Conservation (phyloP, 495 filamentous ascomycete species). For the Aspergillus egyptiacus region DNA sequence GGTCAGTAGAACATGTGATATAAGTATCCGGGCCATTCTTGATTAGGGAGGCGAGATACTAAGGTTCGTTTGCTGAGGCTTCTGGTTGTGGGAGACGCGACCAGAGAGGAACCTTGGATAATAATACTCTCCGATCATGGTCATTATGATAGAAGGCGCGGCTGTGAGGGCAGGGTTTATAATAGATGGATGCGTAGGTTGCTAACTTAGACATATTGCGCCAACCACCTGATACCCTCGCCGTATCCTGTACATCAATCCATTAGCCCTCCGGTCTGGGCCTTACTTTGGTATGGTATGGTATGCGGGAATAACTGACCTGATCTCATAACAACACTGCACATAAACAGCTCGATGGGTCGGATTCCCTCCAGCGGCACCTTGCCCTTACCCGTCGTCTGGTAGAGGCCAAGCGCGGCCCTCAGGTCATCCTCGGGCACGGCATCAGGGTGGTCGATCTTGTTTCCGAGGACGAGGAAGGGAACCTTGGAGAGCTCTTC, state of each 20-base stretch:
- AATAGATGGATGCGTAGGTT: neutral
- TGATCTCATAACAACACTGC: conserved; percentile 95
- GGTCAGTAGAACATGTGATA: too few relatives aligned
- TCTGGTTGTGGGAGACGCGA: neutral
- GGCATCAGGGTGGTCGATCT: conserved; percentile 96
- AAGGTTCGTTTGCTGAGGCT: neutral
- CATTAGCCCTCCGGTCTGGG: neutral
- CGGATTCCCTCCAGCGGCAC: conserved; percentile 89
- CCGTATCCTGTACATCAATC: conserved; percentile 38
- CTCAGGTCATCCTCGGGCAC: conserved; percentile 92
- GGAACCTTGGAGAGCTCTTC: conserved; percentile 90
- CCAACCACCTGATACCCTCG: conserved; percentile 51
- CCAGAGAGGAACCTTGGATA: neutral
- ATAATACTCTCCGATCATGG: neutral
- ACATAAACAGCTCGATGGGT: conserved; percentile 98
- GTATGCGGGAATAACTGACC: too few relatives aligned
- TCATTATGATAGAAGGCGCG: neutral
- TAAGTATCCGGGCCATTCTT: neutral
- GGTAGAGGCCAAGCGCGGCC: conserved; percentile 82
- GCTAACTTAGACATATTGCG: conserved; percentile 45
- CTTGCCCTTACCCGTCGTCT: conserved; percentile 98
- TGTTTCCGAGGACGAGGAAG: conserved; percentile 93
- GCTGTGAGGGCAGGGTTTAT: neutral
- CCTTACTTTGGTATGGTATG: too few relatives aligned
- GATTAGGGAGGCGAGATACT: neutral